These are phyloP conservation scores for carrot (Daucus carota) DNA, from an alignment of 129 eudicot species.

Conservation along the genomic window DH1_v3.0 NC_030387.2:35171501-35172000, in stretches of 20 bases:
- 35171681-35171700: background rate
- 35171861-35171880: background rate
- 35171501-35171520: background rate
- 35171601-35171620: background rate
- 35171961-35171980: background rate
- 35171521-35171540: conserved; percentile 6
- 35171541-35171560: background rate
- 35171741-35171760: conserved; percentile 7
- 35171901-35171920: background rate
- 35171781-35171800: background rate
- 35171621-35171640: conserved; percentile 1
- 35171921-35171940: background rate
- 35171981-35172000: background rate
- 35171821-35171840: conserved; percentile 3
- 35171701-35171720: background rate
- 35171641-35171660: conserved; percentile 6
- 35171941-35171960: background rate
- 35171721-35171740: background rate
- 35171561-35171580: background rate
- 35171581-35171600: background rate
- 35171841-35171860: conserved; percentile 4
- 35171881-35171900: background rate
- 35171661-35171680: background rate
- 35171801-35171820: background rate
- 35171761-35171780: background rate